Conservation (phyloP, 768 basidiomycete species). For the Suillus plorans region DNA sequence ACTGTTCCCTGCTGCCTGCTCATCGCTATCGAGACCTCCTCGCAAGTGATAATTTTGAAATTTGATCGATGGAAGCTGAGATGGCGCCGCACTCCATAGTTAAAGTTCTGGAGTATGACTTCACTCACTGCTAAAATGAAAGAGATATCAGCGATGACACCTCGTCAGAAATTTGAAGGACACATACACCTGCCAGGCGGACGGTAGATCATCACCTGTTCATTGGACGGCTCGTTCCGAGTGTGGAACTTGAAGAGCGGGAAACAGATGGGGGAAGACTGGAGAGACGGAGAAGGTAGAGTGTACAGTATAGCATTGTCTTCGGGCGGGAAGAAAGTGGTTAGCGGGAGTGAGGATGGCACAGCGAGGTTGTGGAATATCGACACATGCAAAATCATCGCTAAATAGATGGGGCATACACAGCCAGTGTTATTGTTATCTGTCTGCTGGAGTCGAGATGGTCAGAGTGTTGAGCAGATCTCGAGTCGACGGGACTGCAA, state of each 20-base stretch:
- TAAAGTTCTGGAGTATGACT: background rate
- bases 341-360: background rate
- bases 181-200: background rate
- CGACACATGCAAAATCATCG: background rate
- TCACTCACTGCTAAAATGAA: background rate
- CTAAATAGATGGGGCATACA: background rate
- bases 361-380: background rate
- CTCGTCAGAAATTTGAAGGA: background rate
- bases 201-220: background rate
- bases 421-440: rapidly evolving
- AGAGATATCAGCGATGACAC: background rate
- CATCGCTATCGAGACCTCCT: background rate
- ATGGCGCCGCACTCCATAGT: background rate
- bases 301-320: background rate
- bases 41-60: background rate
- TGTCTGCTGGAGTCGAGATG: background rate
- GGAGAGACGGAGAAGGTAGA: too few relatives aligned
- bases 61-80: background rate
- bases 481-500: background rate
- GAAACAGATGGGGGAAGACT: too few relatives aligned
- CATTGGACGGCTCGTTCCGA: background rate
- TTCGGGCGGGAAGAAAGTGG: background rate
- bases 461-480: background rate
- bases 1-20: too few relatives aligned
- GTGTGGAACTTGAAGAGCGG: background rate